Percentiles rank a stretch among this genome's conserved stretches.
Evolutionary conservation across 1,284 basidiomycete species (phyloP).

Genomic region (Stereum hirsutum): DNA sequence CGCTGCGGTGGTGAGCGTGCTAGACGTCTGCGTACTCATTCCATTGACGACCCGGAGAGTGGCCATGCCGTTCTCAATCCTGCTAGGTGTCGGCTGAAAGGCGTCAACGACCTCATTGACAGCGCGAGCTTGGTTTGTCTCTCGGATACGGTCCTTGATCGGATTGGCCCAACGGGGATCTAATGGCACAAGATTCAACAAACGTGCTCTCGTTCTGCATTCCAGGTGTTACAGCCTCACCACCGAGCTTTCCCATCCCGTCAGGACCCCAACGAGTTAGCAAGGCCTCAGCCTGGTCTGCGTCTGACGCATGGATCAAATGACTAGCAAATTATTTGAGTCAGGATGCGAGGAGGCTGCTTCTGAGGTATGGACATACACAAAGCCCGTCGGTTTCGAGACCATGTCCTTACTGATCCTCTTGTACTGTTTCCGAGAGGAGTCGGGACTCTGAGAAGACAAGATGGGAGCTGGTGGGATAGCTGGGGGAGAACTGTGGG

Average conservation of each 20-base stretch:
- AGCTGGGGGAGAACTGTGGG: slow-evolving; percentile 12
- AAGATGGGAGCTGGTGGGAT: slow-evolving; percentile 15
- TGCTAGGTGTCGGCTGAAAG: slow-evolving; percentile 46
- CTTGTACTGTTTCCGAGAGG: slow-evolving; percentile 42
- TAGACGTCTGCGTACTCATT: slow-evolving; percentile 54
- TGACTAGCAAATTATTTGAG: slow-evolving; percentile 47
- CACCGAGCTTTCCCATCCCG: slow-evolving; percentile 84
- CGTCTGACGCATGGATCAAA: slow-evolving; percentile 89
- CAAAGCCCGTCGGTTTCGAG: slow-evolving; percentile 73
- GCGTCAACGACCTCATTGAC: slow-evolving; percentile 76
- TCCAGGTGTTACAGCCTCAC: slow-evolving; percentile 38
- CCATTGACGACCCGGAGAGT: slow-evolving; percentile 82
- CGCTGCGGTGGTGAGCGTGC: slow-evolving; percentile 59
- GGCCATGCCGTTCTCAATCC: slow-evolving; percentile 25
- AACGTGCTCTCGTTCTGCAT: too few relatives aligned
- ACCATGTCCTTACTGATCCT: slow-evolving; percentile 83
- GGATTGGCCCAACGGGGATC: slow-evolving; percentile 88
- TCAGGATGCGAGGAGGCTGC: slow-evolving; percentile 11
- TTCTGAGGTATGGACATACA: slow-evolving; percentile 48
- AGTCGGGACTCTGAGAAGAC: slow-evolving; percentile 20
- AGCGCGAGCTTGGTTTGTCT: slow-evolving; percentile 69
- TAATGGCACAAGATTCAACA: slow-evolving; percentile 30
- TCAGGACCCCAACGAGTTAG: slow-evolving; percentile 88
- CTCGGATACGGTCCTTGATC: slow-evolving; percentile 78
- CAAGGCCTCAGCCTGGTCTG: slow-evolving; percentile 84